phyloP scores from a whole-genome alignment of 2,329 filamentous ascomycete genomes.

The Cladosporium halotolerans region DNA sequence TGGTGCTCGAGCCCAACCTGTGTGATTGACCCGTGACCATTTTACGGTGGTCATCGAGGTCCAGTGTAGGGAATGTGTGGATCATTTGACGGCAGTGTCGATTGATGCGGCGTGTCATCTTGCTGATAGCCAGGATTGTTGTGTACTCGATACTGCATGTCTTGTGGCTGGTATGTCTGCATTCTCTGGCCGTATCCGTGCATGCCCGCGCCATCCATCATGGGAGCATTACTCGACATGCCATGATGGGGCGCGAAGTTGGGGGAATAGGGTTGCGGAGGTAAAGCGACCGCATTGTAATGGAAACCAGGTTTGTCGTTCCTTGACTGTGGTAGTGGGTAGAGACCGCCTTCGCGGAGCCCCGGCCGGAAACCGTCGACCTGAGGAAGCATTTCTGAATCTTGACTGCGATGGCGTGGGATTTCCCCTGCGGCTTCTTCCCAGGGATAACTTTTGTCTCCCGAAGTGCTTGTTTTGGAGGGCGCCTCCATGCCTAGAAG shows the following conservation, averaged over 20 bases:
- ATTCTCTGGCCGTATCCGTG: not conserved
- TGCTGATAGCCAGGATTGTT: not conserved
- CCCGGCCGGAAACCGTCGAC: not conserved
- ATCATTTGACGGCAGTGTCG: not conserved
- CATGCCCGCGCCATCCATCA: not conserved
- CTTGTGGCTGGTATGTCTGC: not conserved
- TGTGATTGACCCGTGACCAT: too few species aligned
- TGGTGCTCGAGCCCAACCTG: too few species aligned
- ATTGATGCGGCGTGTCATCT: not conserved
- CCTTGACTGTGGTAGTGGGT: not conserved
- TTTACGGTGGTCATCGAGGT: not conserved
- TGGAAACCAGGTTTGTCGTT: not conserved
- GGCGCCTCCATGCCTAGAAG: constrained; percentile 1
- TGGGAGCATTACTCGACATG: not conserved
- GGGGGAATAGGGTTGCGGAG: not conserved
- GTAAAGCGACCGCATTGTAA: not conserved
- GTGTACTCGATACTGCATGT: not conserved
- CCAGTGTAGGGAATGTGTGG: not conserved
- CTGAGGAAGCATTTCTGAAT: not conserved
- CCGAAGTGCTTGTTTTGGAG: not conserved
- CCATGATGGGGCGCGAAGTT: not conserved
- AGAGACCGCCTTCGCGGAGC: not conserved
- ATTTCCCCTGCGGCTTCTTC: not conserved
- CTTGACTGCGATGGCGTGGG: not conserved
- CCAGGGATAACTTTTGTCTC: constrained; percentile 1